Conservation (phyloP, 371 early-diverging fungal genomes). For the Mucor indicus region DNA sequence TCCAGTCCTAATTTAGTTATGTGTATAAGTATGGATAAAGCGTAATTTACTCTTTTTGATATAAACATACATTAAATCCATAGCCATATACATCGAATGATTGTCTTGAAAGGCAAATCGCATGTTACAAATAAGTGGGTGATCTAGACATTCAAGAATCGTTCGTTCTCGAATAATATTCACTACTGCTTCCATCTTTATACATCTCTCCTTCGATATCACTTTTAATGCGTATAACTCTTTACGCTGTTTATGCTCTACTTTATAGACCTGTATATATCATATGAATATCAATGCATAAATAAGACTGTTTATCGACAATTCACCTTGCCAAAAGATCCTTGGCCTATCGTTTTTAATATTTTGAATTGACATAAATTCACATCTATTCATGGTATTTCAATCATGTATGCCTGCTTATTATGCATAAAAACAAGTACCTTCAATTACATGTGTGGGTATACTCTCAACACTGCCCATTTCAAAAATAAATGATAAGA, state of each 20-base stretch:
- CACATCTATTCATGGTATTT: constrained; percentile 25
- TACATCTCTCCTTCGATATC: constrained; percentile 68
- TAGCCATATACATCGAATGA: constrained; percentile 73
- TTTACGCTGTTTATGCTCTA: constrained; percentile 53
- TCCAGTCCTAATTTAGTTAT: constrained; percentile 56
- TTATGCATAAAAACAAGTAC: no score
- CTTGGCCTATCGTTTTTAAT: constrained; percentile 55
- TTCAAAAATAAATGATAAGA: neutral
- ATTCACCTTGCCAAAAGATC: constrained; percentile 69
- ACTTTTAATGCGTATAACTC: constrained; percentile 75
- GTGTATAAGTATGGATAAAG: no score
- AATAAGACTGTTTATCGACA: neutral
- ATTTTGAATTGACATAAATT: constrained; percentile 58
- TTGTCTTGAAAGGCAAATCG: constrained; percentile 80
- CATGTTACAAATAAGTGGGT: constrained; percentile 72
- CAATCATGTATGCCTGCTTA: no score
- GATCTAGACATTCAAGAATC: constrained; percentile 67
- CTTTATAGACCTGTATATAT: constrained; percentile 70
- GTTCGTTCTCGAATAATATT: constrained; percentile 74
- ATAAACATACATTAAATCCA: constrained; percentile 66
- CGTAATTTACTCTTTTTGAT: no score
- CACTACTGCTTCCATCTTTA: constrained; percentile 60
- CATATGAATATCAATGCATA: neutral
- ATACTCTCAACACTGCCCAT: constrained; percentile 26
- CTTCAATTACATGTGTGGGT: constrained; percentile 3